Conservation (phyloP, 1,284 basidiomycete species). For the Erythrobasidium hasegawianum region DNA sequence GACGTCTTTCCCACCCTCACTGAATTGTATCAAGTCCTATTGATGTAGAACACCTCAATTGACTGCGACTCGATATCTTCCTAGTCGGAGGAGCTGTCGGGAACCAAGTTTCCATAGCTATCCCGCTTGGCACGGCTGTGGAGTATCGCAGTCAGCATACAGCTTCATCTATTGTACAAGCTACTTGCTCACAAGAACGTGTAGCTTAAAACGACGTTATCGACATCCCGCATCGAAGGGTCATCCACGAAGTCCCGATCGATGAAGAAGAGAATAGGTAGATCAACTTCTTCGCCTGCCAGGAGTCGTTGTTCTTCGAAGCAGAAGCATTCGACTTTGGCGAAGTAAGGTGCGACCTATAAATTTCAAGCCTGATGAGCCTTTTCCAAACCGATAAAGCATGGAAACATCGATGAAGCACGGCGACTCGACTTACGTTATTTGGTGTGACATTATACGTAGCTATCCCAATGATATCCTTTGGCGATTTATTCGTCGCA, state of each 20-base stretch:
- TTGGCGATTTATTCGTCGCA: conserved; percentile 76
- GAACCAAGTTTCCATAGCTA: conserved; percentile 33
- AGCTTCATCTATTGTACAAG: neutral
- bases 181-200: conserved; percentile 73
- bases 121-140: conserved; percentile 32
- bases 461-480: conserved; percentile 96
- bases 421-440: conserved; percentile 58
- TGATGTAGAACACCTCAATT: no score
- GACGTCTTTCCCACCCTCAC: no score
- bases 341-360: conserved; percentile 95
- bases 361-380: neutral
- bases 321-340: conserved; percentile 99
- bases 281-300: conserved; percentile 94
- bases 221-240: conserved; percentile 74
- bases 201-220: conserved; percentile 90
- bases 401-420: neutral
- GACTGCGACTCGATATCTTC: no score
- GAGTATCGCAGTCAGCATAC: neutral
- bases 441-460: conserved; percentile 97
- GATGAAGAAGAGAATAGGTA: conserved; percentile 98
- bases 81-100: conserved; percentile 19
- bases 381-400: neutral
- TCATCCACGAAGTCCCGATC: conserved; percentile 82
- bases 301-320: conserved; percentile 97
- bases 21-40: neutral